Conservation (phyloP, 2,329 filamentous ascomycete genomes). For the Alternaria sp. region DNA sequence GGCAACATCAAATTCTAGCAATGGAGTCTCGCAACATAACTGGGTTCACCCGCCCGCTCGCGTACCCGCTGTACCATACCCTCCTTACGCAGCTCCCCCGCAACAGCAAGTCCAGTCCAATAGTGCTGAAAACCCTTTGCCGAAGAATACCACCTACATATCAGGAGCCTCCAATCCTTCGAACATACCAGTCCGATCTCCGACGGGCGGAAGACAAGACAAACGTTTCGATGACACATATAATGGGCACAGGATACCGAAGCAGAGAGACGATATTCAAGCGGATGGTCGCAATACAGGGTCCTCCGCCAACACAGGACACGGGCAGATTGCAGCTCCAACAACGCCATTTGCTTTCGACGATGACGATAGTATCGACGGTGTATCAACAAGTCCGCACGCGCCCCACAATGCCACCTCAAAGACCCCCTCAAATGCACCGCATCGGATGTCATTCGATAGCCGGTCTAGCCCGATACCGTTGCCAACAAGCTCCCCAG, state of each 20-base stretch:
- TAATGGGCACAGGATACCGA: not conserved
- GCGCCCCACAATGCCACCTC: not conserved
- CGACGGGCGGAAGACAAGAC: not conserved
- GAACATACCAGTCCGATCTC: not conserved
- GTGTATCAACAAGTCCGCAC: not conserved
- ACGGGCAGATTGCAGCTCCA: not conserved
- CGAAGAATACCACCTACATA: accelerated
- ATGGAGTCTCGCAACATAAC: not conserved
- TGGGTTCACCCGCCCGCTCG: not conserved
- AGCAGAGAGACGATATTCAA: not conserved
- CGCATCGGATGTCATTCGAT: not conserved
- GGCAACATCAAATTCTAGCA: not conserved
- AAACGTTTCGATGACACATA: not conserved
- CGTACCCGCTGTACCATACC: no score
- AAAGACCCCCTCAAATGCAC: not conserved
- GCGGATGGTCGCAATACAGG: not conserved
- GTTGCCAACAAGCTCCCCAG: not conserved
- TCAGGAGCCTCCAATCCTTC: not conserved
- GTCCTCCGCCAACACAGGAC: not conserved
- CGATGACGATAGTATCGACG: no score
- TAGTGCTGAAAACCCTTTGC: not conserved
- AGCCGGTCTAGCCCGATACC: not conserved
- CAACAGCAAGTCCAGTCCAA: not conserved
- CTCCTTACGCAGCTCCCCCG: not conserved
- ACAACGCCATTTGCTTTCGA: not conserved